Percentiles rank a stretch among this genome's conserved stretches.
These are phyloP conservation scores for Pythium periplocum DNA, from an alignment of 352 stramenopile genomes.

Conservation along the genomic window DNA sequence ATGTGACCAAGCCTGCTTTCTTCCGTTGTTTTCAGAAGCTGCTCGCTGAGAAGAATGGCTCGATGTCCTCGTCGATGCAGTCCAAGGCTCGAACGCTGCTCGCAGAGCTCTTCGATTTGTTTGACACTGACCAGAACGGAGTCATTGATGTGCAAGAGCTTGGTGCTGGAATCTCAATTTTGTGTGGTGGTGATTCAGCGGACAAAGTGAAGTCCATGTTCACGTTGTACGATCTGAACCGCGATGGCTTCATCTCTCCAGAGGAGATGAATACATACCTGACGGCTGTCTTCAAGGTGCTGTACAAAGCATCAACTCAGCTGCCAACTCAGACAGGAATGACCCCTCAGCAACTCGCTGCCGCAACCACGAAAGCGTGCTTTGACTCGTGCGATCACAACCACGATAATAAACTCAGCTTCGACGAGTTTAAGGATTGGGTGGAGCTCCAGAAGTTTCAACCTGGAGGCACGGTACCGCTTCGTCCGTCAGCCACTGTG, in stretches of 20 bases:
- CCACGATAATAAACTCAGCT: slow-evolving; percentile 66
- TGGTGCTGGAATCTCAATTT: slow-evolving; percentile 78
- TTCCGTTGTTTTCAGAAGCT: slow-evolving; percentile 85
- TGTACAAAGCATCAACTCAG: slow-evolving; percentile 79
- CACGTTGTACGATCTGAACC: slow-evolving; percentile 78
- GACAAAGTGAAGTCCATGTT: slow-evolving; percentile 80
- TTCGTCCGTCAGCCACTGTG: background rate
- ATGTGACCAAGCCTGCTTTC: slow-evolving; percentile 60
- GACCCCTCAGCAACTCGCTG: slow-evolving; percentile 56
- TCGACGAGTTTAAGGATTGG: slow-evolving; percentile 76
- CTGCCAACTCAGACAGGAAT: slow-evolving; percentile 44
- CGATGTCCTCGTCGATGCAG: slow-evolving; percentile 26
- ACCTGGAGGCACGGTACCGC: slow-evolving; percentile 3
- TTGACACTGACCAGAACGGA: slow-evolving; percentile 77
- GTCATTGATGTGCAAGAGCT: slow-evolving; percentile 84
- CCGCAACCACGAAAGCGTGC: slow-evolving; percentile 68
- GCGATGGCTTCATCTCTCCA: slow-evolving; percentile 74
- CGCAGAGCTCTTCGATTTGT: slow-evolving; percentile 73
- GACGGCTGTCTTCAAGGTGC: slow-evolving; percentile 79
- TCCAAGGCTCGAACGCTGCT: slow-evolving; percentile 43
- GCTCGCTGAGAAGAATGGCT: slow-evolving; percentile 28
- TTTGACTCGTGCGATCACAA: slow-evolving; percentile 78
- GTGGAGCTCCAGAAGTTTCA: slow-evolving; percentile 52
- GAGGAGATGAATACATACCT: slow-evolving; percentile 83
- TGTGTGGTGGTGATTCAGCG: slow-evolving; percentile 68